Base-by-base conservation (phyloP, 345 rosid species). In the Barbarea vulgaris region DNA sequence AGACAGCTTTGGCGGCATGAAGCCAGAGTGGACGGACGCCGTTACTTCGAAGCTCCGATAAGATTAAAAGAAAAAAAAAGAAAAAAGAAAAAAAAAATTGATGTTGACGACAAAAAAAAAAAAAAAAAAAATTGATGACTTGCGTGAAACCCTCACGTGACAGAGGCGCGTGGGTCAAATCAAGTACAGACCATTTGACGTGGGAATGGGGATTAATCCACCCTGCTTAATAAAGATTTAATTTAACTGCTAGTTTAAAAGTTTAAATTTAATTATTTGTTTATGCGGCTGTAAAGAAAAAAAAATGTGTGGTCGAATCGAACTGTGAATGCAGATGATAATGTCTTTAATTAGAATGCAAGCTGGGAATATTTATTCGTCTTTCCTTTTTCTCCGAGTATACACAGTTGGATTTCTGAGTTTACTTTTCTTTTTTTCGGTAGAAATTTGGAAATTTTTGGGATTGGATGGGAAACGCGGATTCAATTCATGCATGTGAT, bases 321-420 rank as follows among this genome's bases (percentile, higher is more conserved):
- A 30, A 54, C 24, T 65, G 72, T 74, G 58, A 58, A 67, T 67
- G 61, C 8, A 13, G 44, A 51, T 56, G 79, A 67, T 58, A 67
- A 75, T 58, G 61, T 75, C 68, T 67, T 75, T 66, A 58, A 59
- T 47, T 65, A 14, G 72, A 56, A 36, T 75, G 79, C 79, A 67
- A 66, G 73, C 59, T 75, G 79, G 14, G 68, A 67, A 67, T 58
- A 75, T 75, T 58, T 67, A 75, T 75, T 57, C 25, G 19, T 19
- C 34, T 18, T 56, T 69, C 64, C 74, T 61, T 61, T 52, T 53
- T 67, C 24, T 53, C 46, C 46, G 67, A 77, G 72, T 39, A 77
- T 77, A 71, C 77, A 77, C 77, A 77, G 72, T 65, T 76, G 69
- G 79, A 76, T 14, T 61, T 57, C 31, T 36, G 60, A 67, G 60